Percentiles rank a stretch among this genome's conserved stretches.
Conservation (phyloP, 768 basidiomycete genomes). For the Phaffia tasmanica region DNA sequence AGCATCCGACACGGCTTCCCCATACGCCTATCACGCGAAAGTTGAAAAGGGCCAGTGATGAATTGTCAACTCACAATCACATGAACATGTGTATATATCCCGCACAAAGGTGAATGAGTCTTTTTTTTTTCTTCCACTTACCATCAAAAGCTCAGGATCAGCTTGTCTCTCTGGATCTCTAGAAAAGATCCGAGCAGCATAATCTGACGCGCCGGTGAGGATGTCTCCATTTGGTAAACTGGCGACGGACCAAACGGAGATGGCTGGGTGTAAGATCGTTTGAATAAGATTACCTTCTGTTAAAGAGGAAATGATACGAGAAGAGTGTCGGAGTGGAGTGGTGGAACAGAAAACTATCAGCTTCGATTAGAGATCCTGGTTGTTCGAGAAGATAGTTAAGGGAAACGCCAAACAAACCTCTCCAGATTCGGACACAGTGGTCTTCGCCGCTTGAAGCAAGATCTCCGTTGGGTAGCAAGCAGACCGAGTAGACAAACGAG, state of each 20-base stretch:
- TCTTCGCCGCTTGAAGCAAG: constrained; percentile 35
- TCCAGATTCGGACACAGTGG: constrained; percentile 33
- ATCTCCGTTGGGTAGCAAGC: constrained; percentile 15
- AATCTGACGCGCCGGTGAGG: constrained; percentile 34
- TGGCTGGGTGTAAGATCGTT: constrained; percentile 33
- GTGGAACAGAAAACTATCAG: not conserved
- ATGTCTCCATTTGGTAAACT: constrained; percentile 34
- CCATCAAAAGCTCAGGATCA: constrained; percentile 19
- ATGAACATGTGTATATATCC: not conserved
- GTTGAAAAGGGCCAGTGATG: not conserved
- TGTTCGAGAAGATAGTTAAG: not conserved
- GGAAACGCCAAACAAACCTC: constrained; percentile 20
- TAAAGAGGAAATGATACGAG: not conserved
- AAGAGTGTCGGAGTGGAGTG: not conserved
- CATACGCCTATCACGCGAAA: constrained; percentile 24
- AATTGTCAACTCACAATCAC: not conserved
- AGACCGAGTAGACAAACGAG: constrained; percentile 34
- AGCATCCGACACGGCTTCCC: constrained; percentile 22
- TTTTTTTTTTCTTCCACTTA: constrained; percentile 17
- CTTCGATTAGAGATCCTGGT: no score
- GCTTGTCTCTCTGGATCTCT: constrained; percentile 26
- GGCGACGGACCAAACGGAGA: constrained; percentile 36
- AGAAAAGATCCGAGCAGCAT: constrained; percentile 31
- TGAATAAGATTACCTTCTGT: constrained; percentile 23
- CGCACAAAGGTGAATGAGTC: not conserved